Evolutionary conservation across 495 filamentous ascomycete genomes (phyloP), one percentile per base, ranked within the genome.

Genomic region (Hypoxylon fragiforme): DNA sequence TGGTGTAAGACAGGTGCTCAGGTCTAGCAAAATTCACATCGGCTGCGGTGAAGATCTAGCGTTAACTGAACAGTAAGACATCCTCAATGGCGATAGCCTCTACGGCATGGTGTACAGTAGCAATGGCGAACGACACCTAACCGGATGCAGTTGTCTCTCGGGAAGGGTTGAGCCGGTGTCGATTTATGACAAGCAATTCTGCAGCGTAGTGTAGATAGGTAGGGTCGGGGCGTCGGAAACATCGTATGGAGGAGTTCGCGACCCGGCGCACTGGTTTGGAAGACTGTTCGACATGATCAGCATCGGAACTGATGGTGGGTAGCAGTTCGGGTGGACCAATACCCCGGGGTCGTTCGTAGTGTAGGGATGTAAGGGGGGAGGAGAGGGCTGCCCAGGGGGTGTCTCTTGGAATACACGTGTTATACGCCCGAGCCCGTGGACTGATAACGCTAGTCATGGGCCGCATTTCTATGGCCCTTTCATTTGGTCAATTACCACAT

Each of bases 281-380:
- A 31, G 11, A 46, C 44, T 46, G 44, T 46, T 46, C 44, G 44
- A 46, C 42, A 46, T 46, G 44, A 46, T 46, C 44, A 28, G 8
- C 44, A 36, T 46, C 44, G 44, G 44, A 46, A 36, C 44, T 28
- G 30, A 46, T 30, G 31, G 44, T 46, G 44, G 44, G 44, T 46
- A 46, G 44, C 30, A 46, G 18, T 36, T 35, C 44, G 16, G 32
- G 44, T 36, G 30, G 44, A 14, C 42, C 42, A 44, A 44, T 44
- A 16, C 13, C 15, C 22, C 13, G 22, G 19, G 13, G 41, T n/a
- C 15, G 2, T 44, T 18, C n/a, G n/a, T n/a, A n/a, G n/a, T n/a
- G n/a, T n/a, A n/a, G 9, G 24, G 24, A 28, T 4, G 43, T 34
- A 34, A 30, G 15, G 1, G n/a, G 3, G 28, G 13, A 22, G 30